Evolutionary conservation across 331 rosid genomes (phyloP).

Genomic region (Telfairia occidentalis): DNA sequence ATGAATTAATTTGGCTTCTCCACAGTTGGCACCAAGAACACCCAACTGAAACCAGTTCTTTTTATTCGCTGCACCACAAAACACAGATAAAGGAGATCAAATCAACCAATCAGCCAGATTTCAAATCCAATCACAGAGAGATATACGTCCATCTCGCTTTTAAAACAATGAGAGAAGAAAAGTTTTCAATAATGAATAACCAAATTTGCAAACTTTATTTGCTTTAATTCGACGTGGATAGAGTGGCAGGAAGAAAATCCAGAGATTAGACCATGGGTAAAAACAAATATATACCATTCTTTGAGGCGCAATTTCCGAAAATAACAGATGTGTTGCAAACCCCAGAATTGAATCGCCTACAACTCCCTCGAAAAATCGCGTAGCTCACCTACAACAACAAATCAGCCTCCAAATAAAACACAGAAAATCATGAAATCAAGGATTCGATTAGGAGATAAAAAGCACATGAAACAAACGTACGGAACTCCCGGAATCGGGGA

Average conservation of each 20-base stretch:
- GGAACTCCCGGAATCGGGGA: constrained; percentile 14
- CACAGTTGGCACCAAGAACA: constrained; percentile 26
- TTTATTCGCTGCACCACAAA: constrained; percentile 22
- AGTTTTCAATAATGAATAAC: not conserved
- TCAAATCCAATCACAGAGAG: not conserved
- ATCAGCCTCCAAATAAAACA: not conserved
- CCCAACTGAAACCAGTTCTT: constrained; percentile 43
- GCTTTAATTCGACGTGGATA: not conserved
- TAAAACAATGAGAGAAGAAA: not conserved
- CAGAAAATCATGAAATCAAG: not conserved
- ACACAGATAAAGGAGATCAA: not conserved
- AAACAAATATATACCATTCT: constrained; percentile 24
- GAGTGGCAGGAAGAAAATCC: not conserved
- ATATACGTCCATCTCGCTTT: not conserved
- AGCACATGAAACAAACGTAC: constrained; percentile 14
- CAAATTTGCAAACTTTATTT: not conserved
- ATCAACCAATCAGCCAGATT: not conserved
- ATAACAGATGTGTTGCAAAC: constrained; percentile 22
- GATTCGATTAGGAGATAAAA: not conserved
- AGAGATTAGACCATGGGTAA: not conserved
- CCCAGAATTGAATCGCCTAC: constrained; percentile 38
- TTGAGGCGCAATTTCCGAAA: constrained; percentile 24
- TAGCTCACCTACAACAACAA: constrained; percentile 33
- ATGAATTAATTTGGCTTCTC: constrained; percentile 48
- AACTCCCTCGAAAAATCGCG: constrained; percentile 29